A percentile compares a stretch with the other conserved stretches of the same genome.
These are phyloP conservation scores for Mesembryanthemum crystallinum DNA, from an alignment of 148 eudicot genomes.

Conservation along the genomic window DNA sequence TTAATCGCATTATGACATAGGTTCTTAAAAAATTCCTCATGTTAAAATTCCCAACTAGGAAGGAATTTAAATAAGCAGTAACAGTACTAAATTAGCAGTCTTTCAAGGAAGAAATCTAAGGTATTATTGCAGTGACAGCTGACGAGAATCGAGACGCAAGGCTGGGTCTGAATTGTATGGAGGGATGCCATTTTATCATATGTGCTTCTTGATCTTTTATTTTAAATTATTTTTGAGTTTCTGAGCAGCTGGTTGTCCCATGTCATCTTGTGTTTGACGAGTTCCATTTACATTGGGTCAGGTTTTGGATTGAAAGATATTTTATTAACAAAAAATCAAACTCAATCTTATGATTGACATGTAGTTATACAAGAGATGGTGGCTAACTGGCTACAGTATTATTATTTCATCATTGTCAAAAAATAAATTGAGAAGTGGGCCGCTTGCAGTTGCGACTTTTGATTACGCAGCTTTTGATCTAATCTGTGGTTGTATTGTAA, in stretches of 20 bases:
- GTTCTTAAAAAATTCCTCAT: too few species aligned
- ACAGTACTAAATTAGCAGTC: too few species aligned
- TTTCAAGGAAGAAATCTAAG: too few species aligned
- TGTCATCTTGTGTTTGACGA: not conserved
- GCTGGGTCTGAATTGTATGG: not conserved
- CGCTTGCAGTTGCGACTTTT: not conserved
- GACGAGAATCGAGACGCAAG: not conserved
- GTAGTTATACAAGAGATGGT: too few species aligned
- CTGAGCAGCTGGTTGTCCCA: not conserved
- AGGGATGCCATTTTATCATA: not conserved
- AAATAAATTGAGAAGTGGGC: not conserved
- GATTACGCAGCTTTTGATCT: conserved; percentile 9
- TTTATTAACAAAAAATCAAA: not conserved
- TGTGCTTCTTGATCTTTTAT: not conserved
- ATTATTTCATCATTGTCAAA: too few species aligned
- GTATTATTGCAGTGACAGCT: not conserved
- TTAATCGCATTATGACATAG: too few species aligned
- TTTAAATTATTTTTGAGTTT: not conserved
- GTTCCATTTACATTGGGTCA: not conserved
- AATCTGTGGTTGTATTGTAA: too few species aligned
- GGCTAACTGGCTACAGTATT: too few species aligned
- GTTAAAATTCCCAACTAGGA: too few species aligned
- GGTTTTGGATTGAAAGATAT: conserved; percentile 2
- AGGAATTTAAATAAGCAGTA: too few species aligned
- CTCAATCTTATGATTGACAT: not conserved